These are phyloP conservation scores for Austroboletus novae-zelandiae DNA, from an alignment of 1,284 basidiomycete species.

Conservation along the genomic window DNA sequence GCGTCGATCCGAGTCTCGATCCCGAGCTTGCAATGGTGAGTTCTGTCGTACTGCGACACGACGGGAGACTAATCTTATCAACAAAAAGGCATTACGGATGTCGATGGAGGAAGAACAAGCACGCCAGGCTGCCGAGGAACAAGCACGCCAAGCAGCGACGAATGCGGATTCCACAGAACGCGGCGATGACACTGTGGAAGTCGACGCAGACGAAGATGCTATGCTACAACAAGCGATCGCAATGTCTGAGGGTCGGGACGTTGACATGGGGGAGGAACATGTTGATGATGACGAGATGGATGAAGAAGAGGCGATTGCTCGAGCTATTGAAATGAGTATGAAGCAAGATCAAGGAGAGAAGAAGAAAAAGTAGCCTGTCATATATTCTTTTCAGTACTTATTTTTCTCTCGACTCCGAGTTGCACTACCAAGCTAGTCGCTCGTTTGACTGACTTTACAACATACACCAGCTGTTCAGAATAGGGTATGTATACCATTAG, in stretches of 20 bases:
- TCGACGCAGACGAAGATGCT: constrained; percentile 65
- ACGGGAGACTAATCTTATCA: neutral
- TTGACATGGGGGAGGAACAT: constrained; percentile 37
- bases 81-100: constrained; percentile 84
- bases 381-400: neutral
- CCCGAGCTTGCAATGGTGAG: constrained; percentile 95
- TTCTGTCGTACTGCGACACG: neutral
- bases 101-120: constrained; percentile 97
- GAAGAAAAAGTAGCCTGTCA: constrained; percentile 28
- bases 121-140: constrained; percentile 68
- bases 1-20: constrained; percentile 92
- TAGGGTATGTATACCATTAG: neutral
- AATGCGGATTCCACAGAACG: constrained; percentile 25
- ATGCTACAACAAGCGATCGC: constrained; percentile 64
- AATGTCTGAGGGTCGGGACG: constrained; percentile 49
- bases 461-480: neutral
- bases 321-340: constrained; percentile 62
- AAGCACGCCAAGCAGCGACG: constrained; percentile 33
- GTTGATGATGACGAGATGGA: constrained; percentile 47
- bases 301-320: constrained; percentile 54
- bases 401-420: neutral
- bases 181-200: constrained; percentile 34
- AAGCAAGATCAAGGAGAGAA: constrained; percentile 41
- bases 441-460: neutral
- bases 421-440: neutral